Conservation (phyloP, 768 basidiomycete species). For the Termitomyces sp. region DNA sequence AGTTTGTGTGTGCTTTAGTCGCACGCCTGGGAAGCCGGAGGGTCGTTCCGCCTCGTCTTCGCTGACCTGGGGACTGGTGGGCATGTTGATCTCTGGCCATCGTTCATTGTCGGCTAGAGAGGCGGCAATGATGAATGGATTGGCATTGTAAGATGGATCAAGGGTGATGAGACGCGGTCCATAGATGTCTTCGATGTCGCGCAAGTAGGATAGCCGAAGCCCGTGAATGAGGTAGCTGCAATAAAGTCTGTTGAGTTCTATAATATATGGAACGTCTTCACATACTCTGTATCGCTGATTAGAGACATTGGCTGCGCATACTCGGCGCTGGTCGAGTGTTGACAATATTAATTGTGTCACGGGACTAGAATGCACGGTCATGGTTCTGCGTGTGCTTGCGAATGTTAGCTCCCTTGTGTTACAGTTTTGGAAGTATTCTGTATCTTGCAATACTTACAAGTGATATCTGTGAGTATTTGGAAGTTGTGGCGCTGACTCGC, state of each 20-base stretch:
- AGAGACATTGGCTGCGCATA: too few species aligned
- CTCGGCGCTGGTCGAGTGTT: too few species aligned
- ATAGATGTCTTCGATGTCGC: constrained; percentile 84
- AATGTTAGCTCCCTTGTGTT: too few species aligned
- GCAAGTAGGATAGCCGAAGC: constrained; percentile 82
- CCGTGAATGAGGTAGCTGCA: constrained; percentile 73
- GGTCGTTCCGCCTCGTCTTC: constrained; percentile 61
- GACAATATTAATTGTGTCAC: too few species aligned
- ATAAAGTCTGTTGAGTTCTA: background rate
- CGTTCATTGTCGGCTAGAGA: constrained; percentile 72
- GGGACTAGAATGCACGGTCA: too few species aligned
- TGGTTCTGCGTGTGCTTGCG: too few species aligned
- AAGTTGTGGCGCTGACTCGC: too few species aligned
- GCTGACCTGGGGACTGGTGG: constrained; percentile 67
- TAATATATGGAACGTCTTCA: background rate
- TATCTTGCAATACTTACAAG: too few species aligned
- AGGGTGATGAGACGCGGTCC: constrained; percentile 78
- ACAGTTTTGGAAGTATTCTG: too few species aligned
- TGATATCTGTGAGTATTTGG: too few species aligned
- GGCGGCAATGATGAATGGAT: constrained; percentile 79
- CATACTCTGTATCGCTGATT: constrained; percentile 61
- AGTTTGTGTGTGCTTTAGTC: constrained; percentile 82
- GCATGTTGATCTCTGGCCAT: constrained; percentile 82
- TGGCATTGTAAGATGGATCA: constrained; percentile 70
- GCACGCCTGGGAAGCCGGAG: constrained; percentile 44